Evolutionary conservation across 1,284 basidiomycete genomes (phyloP).

Genomic region (Pseudozyma flocculosa): DNA sequence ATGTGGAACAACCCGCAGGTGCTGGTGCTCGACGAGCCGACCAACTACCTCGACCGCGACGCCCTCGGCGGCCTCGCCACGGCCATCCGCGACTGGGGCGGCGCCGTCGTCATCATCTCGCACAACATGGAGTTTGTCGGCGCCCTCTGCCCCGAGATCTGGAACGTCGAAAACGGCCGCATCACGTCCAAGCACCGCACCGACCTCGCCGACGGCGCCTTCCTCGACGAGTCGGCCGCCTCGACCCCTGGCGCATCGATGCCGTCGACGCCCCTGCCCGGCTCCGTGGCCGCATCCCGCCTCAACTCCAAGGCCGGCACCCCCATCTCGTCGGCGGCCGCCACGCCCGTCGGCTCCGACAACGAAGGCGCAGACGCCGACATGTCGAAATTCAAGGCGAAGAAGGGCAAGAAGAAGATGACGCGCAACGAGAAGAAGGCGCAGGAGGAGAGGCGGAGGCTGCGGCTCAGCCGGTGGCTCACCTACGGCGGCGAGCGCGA

Average conservation of each 20-base stretch:
- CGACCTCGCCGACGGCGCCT: conserved; percentile 76
- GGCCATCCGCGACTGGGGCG: conserved; percentile 93
- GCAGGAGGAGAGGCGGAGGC: conserved; percentile 53
- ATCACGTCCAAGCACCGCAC: conserved; percentile 86
- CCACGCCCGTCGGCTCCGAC: conserved; percentile 60
- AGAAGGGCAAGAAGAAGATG: conserved; percentile 58
- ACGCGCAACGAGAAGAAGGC: conserved; percentile 57
- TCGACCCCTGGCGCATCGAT: conserved; percentile 70
- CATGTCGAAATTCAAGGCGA: conserved; percentile 56
- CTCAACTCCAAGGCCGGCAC: conserved; percentile 58
- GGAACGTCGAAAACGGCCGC: conserved; percentile 69
- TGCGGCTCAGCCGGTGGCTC: conserved; percentile 52
- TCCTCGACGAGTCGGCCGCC: conserved; percentile 62
- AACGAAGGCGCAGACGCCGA: conserved; percentile 58
- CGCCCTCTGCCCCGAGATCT: conserved; percentile 64
- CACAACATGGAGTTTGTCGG: conserved; percentile 68
- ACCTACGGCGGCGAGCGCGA: conserved; percentile 53
- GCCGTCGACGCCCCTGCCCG: conserved; percentile 64
- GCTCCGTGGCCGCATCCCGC: conserved; percentile 59
- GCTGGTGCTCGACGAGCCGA: conserved; percentile 67
- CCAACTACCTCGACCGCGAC: conserved; percentile 74
- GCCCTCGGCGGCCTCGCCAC: conserved; percentile 87
- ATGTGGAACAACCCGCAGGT: conserved; percentile 58
- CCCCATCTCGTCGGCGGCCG: conserved; percentile 56
- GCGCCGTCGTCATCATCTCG: conserved; percentile 95